Base-by-base conservation (phyloP, 1,139 yeast genomes). In the Candida sp. region DNA sequence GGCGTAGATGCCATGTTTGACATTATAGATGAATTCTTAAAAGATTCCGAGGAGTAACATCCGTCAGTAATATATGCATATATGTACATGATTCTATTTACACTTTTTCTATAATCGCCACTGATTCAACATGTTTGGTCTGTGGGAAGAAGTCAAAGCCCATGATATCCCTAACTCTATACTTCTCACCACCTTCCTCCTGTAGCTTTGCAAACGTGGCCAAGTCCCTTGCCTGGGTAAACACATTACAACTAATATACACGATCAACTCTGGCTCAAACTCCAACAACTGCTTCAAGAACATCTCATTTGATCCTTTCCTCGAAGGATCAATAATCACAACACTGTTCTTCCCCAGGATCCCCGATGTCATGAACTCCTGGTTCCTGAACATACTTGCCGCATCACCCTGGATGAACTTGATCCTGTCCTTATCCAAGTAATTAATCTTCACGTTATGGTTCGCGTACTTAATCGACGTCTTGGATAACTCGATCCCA, bases 1-100 rank as follows among this genome's bases (percentile, higher is more conserved):
- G 96, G 88, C 2, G 77, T 81, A 9, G 80, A 79, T 51, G 71
- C 84, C 1, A 68, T 81, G 66, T 68, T 76, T 53, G 88, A 84
- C 54, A 68, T 85, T 38, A 77, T 84, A 30, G 85, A 80, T 42
- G 88, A 82, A 58, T 65, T 75, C 17, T 58, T 70, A 55, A 71
- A 63, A 50, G 60, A 53, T 26, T 38, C 46, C 22, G 53, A 51
- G 35, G 49, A 49, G 11, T 38, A 8, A 22, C 8, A 5, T 6
- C 1, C 1, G 28, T 47, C 28, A 45, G 12, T 48, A 47, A 26
- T n/a, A 37, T 46, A 49, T 55, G 38, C 41, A 51, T 46, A 49
- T 22, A 31, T 41, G 6, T 25, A 8, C 22, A 31, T 23, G n/a
- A 42, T 48, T 35, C 30, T 37, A 44, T 45, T 42, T 44, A 49